Percentiles rank a stretch among this genome's conserved stretches.
phyloP scores from a whole-genome alignment of 345 rosid species.

The Acer campestre region DNA sequence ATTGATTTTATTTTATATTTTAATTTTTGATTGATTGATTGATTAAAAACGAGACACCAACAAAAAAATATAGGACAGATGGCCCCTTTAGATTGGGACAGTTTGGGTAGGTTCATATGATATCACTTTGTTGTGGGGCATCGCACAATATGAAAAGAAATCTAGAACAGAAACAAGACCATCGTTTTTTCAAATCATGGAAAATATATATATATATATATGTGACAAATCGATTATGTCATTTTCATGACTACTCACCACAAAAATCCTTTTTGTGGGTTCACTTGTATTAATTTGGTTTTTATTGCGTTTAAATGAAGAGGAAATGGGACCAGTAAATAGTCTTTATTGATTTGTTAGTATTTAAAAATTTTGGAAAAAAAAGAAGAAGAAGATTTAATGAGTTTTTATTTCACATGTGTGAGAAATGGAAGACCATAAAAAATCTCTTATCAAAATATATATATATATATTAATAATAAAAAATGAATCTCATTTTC shows the following conservation, averaged over 20 bases:
- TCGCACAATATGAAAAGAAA: neutral
- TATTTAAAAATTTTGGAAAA: no score
- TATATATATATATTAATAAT: neutral
- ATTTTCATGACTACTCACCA: neutral
- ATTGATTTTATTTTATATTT: no score
- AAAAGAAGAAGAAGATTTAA: no score
- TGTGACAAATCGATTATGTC: neutral
- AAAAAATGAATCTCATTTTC: neutral
- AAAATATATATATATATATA: rapidly evolving
- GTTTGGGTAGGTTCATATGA: neutral
- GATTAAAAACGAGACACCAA: neutral
- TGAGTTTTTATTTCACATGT: no score
- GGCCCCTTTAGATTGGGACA: neutral
- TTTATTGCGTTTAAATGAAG: no score
- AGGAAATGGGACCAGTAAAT: no score
- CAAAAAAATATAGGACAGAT: neutral
- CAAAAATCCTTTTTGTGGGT: neutral
- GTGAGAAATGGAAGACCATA: neutral
- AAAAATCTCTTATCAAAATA: neutral
- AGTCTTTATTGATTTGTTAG: no score
- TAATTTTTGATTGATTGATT: no score
- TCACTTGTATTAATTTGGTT: neutral
- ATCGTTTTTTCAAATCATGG: neutral
- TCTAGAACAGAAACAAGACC: neutral
- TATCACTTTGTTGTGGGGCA: neutral